Base-by-base conservation (phyloP, 768 basidiomycete genomes). In the Amyloporia xantha region DNA sequence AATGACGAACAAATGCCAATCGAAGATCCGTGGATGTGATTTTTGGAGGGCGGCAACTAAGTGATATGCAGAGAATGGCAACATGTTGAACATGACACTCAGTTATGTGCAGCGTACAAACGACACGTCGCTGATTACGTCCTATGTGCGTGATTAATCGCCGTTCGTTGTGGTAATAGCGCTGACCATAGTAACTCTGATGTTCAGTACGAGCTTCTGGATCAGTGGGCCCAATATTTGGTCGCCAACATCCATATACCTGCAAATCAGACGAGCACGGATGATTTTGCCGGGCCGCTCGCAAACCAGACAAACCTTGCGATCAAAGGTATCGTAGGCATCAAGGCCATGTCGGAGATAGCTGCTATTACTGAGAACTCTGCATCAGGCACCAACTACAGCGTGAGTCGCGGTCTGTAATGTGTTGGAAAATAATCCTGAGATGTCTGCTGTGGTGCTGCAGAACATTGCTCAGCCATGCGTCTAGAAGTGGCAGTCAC, bases 181-280 rank as follows among this genome's bases (percentile, higher is more conserved):
- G n/a, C n/a, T n/a, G n/a, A n/a, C n/a, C n/a, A n/a, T n/a, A n/a
- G n/a, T n/a, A n/a, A n/a, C n/a, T n/a, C n/a, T n/a, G 38, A 19
- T 40, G 5, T 19, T n/a, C 45, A 79, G 74, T 70, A 68, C 52
- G 47, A 55, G 12, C 69, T 84, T 20, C 70, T 84, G 25, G 71
- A 77, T 53, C 79, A 82, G 62, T 86, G 81, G 82, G 77, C 82
- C 0, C 71, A 77, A 45, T 83, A 76, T 66, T 68, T 86, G 43
- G 71, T 83, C 54, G 59, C 57, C 1, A 73, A 78, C 43, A 64
- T 72, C 4, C 66, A 77, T 35, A 64, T 69, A 19, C 71, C 73
- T 1, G 66, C 60, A 2, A 63, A 68, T 47, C 72, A 72, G 54
- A 54, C 61, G 26, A 59, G 56, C 48, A 64, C 60, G 28, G 69